Base-by-base conservation (phyloP, 192 early-diverging fungal species). In the Backusella circina region DNA sequence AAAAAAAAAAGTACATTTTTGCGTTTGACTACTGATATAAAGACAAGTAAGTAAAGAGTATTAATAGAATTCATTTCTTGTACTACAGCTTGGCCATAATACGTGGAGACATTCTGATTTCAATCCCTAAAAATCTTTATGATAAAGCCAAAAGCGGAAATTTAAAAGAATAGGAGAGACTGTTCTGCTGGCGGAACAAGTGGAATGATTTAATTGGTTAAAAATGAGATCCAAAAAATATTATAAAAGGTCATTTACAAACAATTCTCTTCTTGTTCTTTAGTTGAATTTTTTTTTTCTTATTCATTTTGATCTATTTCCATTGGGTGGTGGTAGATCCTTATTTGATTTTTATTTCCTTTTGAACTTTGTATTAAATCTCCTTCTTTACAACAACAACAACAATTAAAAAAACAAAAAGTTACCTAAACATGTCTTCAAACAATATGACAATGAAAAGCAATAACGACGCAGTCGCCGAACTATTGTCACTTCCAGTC, bases 271-370 rank as follows among this genome's bases (percentile, higher is more conserved):
- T 65, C 23, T 28, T 44, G 21, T 66, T 74, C 73, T 74, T 65
- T 44, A 74, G 57, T 74, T 39, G 73, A 74, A 61, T 64, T 26
- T 30, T 7, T 44, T 44, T 47, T 44, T 47, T 47, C 23, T 30
- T 47, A 30, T 70, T 30, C 28, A 39, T 41, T 41, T 76, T 70
- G 67, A 68, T 73, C 32, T 67, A 21, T 70, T 65, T 78, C 77
- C 77, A 78, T 78, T 78, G 77, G 77, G 77, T 78, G 76, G 76
- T 77, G 77, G 77, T 77, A 70, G 39, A 76, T 69, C 67, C 39
- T 38, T 67, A 54, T 37, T 37, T 44, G 28, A 35, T 2, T 67
- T 65, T 30, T 21, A 16, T 33, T 37, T 37, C 44, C 33, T 72
- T 38, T 73, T 36, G 65, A 66, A 39, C 64, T 31, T 75, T 70